Conservation (phyloP, 1,284 basidiomycete genomes). For the Puccinia novopanici region DNA sequence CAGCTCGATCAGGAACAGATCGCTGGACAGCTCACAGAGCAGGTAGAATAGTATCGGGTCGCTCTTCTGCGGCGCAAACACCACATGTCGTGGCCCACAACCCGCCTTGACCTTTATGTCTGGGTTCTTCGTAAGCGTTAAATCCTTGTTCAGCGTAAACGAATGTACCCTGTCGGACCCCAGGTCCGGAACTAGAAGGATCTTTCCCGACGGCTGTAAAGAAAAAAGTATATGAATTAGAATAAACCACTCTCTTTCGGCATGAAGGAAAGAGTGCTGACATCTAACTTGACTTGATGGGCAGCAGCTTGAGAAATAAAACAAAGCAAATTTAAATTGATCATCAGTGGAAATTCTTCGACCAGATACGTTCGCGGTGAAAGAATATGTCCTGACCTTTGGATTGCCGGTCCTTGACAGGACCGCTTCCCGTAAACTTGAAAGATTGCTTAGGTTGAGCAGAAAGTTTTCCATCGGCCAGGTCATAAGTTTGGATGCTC, state of each 20-base stretch:
- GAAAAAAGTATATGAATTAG: not conserved
- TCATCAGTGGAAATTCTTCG: too few species aligned
- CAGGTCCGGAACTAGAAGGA: conserved; percentile 30
- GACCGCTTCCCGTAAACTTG: conserved; percentile 20
- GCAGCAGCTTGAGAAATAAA: conserved; percentile 12
- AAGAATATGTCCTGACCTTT: conserved; percentile 15
- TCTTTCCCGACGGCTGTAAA: conserved; percentile 21
- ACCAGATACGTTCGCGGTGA: too few species aligned
- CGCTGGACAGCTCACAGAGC: conserved; percentile 31
- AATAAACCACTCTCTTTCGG: too few species aligned
- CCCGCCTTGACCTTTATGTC: conserved; percentile 25
- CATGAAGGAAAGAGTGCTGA: too few species aligned
- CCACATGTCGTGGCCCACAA: conserved; percentile 40
- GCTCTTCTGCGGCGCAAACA: not conserved
- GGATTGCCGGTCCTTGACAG: conserved; percentile 22
- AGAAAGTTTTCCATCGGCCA: conserved; percentile 14
- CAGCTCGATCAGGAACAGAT: conserved; percentile 24
- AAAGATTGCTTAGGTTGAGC: conserved; percentile 18
- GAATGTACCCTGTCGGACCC: conserved; percentile 30
- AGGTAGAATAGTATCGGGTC: conserved; percentile 24
- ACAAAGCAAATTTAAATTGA: not conserved
- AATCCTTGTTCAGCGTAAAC: not conserved
- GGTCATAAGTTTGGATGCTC: conserved; percentile 15
- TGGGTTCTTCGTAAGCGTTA: not conserved
- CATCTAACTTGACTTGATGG: conserved; percentile 41